These are phyloP conservation scores for Metarhizium robertsii DNA, from an alignment of 2,329 filamentous ascomycete species.

Conservation along the genomic window DNA sequence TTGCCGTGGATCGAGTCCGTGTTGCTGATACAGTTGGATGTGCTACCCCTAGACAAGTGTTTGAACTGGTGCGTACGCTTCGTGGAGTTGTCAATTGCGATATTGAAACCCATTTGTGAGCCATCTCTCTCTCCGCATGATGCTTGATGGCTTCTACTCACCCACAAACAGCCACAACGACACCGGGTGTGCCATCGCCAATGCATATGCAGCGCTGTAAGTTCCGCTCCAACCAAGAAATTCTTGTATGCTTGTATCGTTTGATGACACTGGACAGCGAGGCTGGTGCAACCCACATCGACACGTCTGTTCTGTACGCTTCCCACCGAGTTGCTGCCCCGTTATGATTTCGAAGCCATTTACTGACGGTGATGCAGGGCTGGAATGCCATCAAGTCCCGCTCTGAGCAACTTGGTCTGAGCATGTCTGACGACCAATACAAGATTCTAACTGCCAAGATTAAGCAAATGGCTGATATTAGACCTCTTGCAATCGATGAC, in stretches of 20 bases:
- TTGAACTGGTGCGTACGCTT: conserved; percentile 79
- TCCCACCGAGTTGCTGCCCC: not conserved
- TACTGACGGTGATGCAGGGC: conserved; percentile 21
- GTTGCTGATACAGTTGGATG: conserved; percentile 93
- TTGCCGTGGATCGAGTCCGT: conserved; percentile 77
- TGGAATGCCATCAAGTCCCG: conserved; percentile 95
- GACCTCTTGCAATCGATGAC: conserved; percentile 81
- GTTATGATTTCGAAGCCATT: not conserved
- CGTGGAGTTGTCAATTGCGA: conserved; percentile 49
- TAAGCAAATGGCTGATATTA: conserved; percentile 80
- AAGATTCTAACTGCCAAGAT: conserved; percentile 51
- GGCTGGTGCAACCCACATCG: conserved; percentile 1
- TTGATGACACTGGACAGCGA: not conserved
- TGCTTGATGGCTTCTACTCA: not conserved
- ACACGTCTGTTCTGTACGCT: conserved; percentile 21
- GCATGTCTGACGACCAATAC: conserved; percentile 25
- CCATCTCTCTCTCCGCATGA: not conserved
- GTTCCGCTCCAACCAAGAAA: conserved; percentile 40
- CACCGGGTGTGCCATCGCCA: conserved; percentile 81
- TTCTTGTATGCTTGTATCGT: conserved; percentile 43
- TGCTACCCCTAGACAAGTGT: conserved; percentile 76
- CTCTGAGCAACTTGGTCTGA: conserved; percentile 71
- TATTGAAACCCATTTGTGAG: conserved; percentile 32
- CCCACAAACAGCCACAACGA: conserved; percentile 59
- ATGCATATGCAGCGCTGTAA: conserved; percentile 78